These are phyloP conservation scores for Scedosporium minutisporum DNA, from an alignment of 2,329 filamentous ascomycete species.

Conservation along the genomic window DNA sequence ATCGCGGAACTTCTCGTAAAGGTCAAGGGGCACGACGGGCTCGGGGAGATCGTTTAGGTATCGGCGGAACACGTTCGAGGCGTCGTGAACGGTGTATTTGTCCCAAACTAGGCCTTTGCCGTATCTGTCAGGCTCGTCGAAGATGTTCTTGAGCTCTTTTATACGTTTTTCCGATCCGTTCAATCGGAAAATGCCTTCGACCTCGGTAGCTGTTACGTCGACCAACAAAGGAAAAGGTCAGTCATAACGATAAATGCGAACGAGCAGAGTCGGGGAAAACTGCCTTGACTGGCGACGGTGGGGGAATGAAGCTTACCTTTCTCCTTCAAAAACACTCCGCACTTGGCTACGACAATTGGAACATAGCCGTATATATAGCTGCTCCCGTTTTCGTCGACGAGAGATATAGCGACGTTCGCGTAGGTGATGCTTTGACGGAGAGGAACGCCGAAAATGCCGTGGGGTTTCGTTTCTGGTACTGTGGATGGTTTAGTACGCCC, in stretches of 20 bases:
- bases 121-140: conserved; percentile 90
- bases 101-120: conserved; percentile 96
- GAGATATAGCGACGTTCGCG: conserved; percentile 93
- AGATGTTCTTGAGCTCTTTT: conserved; percentile 85
- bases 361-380: conserved; percentile 99
- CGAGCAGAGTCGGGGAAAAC: no score
- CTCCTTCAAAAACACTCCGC: conserved; percentile 93
- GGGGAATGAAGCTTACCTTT: conserved; percentile 58
- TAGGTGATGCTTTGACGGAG: conserved; percentile 92
- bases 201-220: conserved; percentile 63
- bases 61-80: conserved; percentile 86
- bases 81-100: conserved; percentile 96
- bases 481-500: conserved; percentile 5
- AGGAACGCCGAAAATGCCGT: conserved; percentile 89
- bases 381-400: conserved; percentile 83
- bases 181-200: conserved; percentile 93
- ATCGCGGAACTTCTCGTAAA: conserved; percentile 85
- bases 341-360: conserved; percentile 96
- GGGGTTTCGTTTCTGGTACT: conserved; percentile 33
- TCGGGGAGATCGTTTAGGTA: conserved; percentile 96
- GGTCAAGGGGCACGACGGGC: conserved; percentile 86
- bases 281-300: background rate
- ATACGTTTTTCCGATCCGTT: conserved; percentile 96
- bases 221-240: background rate
- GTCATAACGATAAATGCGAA: background rate